A percentile compares a stretch with the other conserved stretches of the same genome.
phyloP scores from a whole-genome alignment of 345 rosid genomes.

The Fremontodendron californicum region DNA sequence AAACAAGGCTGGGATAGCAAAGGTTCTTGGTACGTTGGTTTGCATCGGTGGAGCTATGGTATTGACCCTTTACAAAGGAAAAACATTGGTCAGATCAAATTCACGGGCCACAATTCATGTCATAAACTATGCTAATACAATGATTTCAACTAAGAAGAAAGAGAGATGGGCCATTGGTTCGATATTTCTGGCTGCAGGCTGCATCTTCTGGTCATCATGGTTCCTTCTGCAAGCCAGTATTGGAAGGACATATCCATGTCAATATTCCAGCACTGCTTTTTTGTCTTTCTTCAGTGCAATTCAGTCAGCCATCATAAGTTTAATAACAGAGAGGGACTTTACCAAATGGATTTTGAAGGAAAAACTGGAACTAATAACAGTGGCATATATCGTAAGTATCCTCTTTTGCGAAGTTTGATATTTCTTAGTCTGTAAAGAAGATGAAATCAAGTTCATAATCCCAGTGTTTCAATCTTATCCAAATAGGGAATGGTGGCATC shows the following conservation, averaged over 20 bases:
- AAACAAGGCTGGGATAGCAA: conserved; percentile 39
- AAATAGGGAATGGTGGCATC: conserved; percentile 72
- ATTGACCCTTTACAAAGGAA: conserved; percentile 49
- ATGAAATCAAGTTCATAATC: neutral
- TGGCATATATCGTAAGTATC: conserved; percentile 36
- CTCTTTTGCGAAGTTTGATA: neutral
- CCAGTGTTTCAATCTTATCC: neutral
- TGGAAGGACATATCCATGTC: conserved; percentile 45
- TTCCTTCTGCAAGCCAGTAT: conserved; percentile 51
- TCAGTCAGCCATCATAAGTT: conserved; percentile 44
- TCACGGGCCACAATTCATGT: conserved; percentile 3
- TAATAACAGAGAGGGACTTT: conserved; percentile 30
- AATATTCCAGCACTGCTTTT: conserved; percentile 58
- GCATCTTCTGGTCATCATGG: conserved; percentile 43
- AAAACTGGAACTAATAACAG: conserved; percentile 35
- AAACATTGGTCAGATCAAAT: conserved; percentile 30
- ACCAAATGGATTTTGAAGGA: conserved; percentile 46
- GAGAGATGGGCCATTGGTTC: conserved; percentile 48
- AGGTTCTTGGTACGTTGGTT: conserved; percentile 46
- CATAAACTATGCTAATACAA: neutral
- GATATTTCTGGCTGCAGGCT: conserved; percentile 29
- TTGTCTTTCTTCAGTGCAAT: conserved; percentile 50
- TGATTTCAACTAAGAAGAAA: conserved; percentile 14
- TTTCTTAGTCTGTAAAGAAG: neutral
- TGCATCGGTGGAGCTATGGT: conserved; percentile 59